Percentiles rank a stretch among this genome's conserved stretches.
These are phyloP conservation scores for Allium sativum DNA, from an alignment of 106 monocot genomes.

Conservation along the genomic window DNA sequence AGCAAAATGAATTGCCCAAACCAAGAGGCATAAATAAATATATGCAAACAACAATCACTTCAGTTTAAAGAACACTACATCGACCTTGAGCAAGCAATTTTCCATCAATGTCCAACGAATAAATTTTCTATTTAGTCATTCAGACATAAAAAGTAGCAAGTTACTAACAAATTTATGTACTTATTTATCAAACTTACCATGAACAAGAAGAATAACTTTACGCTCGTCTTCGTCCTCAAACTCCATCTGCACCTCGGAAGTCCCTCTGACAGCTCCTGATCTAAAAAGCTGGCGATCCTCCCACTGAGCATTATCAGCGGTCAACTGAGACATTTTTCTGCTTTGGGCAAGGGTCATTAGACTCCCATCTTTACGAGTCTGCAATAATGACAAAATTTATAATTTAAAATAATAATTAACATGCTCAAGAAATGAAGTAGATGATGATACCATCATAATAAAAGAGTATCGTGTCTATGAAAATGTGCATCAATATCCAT, in stretches of 20 bases:
- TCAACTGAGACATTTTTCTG: conserved; percentile 87
- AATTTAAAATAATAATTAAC: not conserved
- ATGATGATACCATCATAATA: not conserved
- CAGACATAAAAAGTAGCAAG: too few relatives aligned
- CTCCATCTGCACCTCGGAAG: conserved; percentile 74
- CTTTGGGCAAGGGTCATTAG: conserved; percentile 94
- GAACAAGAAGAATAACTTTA: conserved; percentile 98
- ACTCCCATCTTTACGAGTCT: conserved; percentile 90
- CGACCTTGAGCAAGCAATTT: too few relatives aligned
- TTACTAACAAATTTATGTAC: too few relatives aligned
- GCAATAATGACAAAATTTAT: conserved; percentile 6
- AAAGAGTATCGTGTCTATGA: not conserved
- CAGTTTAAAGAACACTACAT: too few relatives aligned
- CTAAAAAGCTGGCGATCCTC: conserved; percentile 91
- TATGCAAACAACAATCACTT: too few relatives aligned
- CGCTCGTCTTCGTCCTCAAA: conserved; percentile 99
- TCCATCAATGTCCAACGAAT: too few relatives aligned
- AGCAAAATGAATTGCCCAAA: too few relatives aligned
- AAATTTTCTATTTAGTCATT: too few relatives aligned
- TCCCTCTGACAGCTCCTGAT: conserved; percentile 96
- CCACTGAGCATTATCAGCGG: conserved; percentile 99
- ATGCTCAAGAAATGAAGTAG: not conserved
- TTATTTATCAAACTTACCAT: conserved; percentile 40
- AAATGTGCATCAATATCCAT: not conserved
- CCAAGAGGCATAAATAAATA: too few relatives aligned